Evolutionary conservation across 1,284 basidiomycete species (phyloP).

Genomic region (Ustilago hordei): DNA sequence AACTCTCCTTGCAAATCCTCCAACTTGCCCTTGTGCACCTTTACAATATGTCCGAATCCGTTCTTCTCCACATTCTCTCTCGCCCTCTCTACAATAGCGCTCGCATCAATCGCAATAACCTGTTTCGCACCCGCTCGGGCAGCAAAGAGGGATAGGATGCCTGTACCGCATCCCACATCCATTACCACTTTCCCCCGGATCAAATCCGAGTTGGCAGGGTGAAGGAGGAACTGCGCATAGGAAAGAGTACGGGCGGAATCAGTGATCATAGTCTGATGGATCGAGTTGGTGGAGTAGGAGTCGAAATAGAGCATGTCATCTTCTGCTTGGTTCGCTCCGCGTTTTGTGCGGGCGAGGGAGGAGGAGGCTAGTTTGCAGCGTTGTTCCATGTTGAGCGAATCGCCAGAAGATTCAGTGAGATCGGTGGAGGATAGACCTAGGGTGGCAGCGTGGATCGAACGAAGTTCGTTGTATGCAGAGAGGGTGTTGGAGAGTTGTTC

Average conservation of each 20-base stretch:
- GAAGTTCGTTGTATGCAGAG: constrained; percentile 56
- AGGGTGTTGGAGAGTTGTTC: constrained; percentile 43
- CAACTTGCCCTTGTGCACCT: constrained; percentile 86
- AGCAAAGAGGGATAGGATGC: constrained; percentile 89
- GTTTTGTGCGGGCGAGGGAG: constrained; percentile 10
- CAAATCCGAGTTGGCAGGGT: constrained; percentile 78
- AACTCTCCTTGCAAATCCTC: constrained; percentile 82
- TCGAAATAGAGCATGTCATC: constrained; percentile 96
- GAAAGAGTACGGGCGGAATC: constrained; percentile 93
- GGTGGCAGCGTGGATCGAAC: constrained; percentile 38
- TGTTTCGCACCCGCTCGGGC: constrained; percentile 90
- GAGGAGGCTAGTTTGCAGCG: constrained; percentile 19
- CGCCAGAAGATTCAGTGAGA: constrained; percentile 20
- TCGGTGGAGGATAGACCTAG: constrained; percentile 37
- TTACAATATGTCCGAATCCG: constrained; percentile 79
- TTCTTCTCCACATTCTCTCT: constrained; percentile 84
- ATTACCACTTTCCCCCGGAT: constrained; percentile 89
- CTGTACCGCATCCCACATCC: constrained; percentile 79
- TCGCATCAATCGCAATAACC: constrained; percentile 94
- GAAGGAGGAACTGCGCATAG: constrained; percentile 89
- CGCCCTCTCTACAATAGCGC: constrained; percentile 85
- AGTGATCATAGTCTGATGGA: constrained; percentile 76
- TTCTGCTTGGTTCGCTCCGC: constrained; percentile 35
- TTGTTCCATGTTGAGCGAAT: constrained; percentile 9
- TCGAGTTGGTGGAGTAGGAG: constrained; percentile 88